Base-by-base conservation (phyloP, 805 yeast genomes). In the Pichia ethanolica region DNA sequence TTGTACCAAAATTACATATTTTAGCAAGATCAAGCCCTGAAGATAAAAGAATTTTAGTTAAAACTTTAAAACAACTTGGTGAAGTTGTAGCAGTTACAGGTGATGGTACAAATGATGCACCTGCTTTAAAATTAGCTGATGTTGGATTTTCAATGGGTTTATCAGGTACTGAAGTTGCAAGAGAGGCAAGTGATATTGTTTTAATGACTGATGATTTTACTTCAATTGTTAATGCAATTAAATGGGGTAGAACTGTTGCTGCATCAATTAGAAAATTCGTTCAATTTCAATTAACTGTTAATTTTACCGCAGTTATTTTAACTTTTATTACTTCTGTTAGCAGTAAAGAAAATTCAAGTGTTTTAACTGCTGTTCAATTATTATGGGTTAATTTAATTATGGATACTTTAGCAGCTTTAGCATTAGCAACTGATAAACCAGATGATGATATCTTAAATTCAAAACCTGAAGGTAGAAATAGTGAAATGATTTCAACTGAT, bases 141-240 rank as follows among this genome's bases (percentile, higher is more conserved):
- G 96, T 93, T 51, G 99, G 99, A 2, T 91, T 93, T 63, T 87
- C 98, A 3, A 93, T 93, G 99, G 99, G 99, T 56, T 88, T 90
- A 53, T 78, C 96, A 8, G 99, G 99, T 56, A 93, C 99, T 2
- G 99, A 93, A 69, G 98, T 93, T 53, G 99, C 99, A 9, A 81
- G 97, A 66, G 99, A 93, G 65, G 99, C 99, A 7, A 87, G 97
- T 7, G 99, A 93, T 67, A 93, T 93, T 95, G 89, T 93, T 50
- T 74, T 93, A 56, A 93, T 96, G 45, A 96, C 93, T 65, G 98
- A 93, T 70, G 95, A 93, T 70, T 93, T 93, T 63, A 74, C 88
- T 5, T 90, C 95, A 40, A 93, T 93, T 67, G 98, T 93, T 42
- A 87, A 88, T 65, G 99, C 99, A 26, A 87, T 93, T 60, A 87